Conservation (phyloP, 352 stramenopile genomes). For the Halophytophthora polymorphica region DNA sequence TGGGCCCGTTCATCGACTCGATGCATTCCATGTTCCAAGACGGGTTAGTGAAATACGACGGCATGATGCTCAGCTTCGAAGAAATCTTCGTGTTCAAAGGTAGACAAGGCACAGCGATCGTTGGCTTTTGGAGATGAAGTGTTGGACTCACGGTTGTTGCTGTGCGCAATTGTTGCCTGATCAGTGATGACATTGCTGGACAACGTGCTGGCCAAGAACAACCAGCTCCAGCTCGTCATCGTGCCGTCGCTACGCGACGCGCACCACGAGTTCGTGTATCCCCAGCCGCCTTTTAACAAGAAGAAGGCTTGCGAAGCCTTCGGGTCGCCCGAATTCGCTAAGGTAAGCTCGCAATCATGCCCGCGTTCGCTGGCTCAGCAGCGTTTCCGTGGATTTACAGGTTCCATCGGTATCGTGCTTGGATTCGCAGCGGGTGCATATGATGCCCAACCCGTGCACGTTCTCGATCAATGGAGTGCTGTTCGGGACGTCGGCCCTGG, state of each 20-base stretch:
- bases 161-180: neutral
- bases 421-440: slow-evolving; percentile 83
- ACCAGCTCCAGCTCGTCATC: slow-evolving; percentile 87
- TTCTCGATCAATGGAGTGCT: slow-evolving; percentile 94
- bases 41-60: slow-evolving; percentile 76
- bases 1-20: slow-evolving; percentile 96
- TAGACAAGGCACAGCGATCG: slow-evolving; percentile 12
- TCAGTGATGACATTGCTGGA: slow-evolving; percentile 77
- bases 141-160: neutral
- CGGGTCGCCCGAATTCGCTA: slow-evolving; percentile 48
- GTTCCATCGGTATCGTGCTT: slow-evolving; percentile 8
- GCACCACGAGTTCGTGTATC: slow-evolving; percentile 93
- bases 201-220: slow-evolving; percentile 50
- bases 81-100: slow-evolving; percentile 87
- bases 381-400: neutral
- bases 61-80: slow-evolving; percentile 81
- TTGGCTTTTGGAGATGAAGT: neutral
- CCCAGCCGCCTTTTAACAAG: slow-evolving; percentile 92
- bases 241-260: slow-evolving; percentile 95
- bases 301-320: slow-evolving; percentile 79
- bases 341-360: slow-evolving; percentile 28
- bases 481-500: slow-evolving; percentile 91
- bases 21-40: slow-evolving; percentile 88
- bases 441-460: slow-evolving; percentile 94
- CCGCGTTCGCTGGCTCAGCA: neutral